phyloP scores from a whole-genome alignment of 352 stramenopile genomes.

The Globisporangium uncinulatum region DNA sequence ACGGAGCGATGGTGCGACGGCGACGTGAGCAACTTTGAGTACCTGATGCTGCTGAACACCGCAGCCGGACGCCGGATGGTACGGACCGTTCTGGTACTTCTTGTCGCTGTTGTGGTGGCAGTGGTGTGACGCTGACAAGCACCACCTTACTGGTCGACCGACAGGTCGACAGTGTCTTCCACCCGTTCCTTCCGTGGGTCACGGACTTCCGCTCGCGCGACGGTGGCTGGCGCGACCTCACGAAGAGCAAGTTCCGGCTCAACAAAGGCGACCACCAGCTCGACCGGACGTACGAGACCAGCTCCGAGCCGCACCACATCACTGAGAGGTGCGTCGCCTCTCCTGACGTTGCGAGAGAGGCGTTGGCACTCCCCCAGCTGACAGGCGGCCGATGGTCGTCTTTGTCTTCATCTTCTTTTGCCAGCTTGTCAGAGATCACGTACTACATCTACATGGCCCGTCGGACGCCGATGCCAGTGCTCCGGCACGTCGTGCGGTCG shows the following conservation, averaged over 20 bases:
- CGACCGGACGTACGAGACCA: conserved; percentile 87
- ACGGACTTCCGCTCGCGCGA: conserved; percentile 78
- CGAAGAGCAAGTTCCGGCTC: conserved; percentile 92
- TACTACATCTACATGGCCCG: conserved; percentile 95
- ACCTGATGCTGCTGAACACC: conserved; percentile 90
- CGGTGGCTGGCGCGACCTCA: conserved; percentile 84
- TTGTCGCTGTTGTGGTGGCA: not conserved
- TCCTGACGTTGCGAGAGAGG: too few relatives aligned
- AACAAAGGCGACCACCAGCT: conserved; percentile 93
- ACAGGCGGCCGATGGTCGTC: too few relatives aligned
- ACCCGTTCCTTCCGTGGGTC: conserved; percentile 96
- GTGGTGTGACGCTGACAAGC: not conserved
- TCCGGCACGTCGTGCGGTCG: conserved; percentile 83
- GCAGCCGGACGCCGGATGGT: conserved; percentile 85
- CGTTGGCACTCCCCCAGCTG: too few relatives aligned
- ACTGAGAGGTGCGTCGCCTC: conserved; percentile 68
- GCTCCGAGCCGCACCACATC: conserved; percentile 89
- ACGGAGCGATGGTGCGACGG: conserved; percentile 88
- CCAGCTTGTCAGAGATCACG: conserved; percentile 90
- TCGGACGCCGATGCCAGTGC: conserved; percentile 80
- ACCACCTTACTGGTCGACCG: too few relatives aligned
- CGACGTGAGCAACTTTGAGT: conserved; percentile 91
- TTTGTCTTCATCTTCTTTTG: too few relatives aligned
- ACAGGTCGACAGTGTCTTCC: conserved; percentile 72
- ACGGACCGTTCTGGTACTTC: not conserved